Conservation (phyloP, 2,329 filamentous ascomycete genomes). For the Alternaria sp. region DNA sequence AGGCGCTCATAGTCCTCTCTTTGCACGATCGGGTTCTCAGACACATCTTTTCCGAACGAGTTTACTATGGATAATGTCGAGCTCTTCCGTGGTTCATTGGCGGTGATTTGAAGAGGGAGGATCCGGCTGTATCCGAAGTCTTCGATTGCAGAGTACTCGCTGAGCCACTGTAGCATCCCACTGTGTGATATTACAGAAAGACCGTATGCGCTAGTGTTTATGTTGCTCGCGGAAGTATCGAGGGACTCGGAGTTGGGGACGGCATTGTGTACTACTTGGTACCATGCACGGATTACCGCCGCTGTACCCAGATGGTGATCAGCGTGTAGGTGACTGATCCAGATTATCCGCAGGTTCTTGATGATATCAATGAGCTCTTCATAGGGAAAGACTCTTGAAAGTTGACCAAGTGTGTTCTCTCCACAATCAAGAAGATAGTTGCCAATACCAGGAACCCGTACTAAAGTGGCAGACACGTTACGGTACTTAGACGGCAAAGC, state of each 20-base stretch:
- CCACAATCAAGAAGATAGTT: constrained; percentile 91
- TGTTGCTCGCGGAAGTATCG: constrained; percentile 25
- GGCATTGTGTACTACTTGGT: constrained; percentile 62
- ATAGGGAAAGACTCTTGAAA: constrained; percentile 75
- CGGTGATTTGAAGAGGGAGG: constrained; percentile 58
- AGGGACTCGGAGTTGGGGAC: constrained; percentile 38
- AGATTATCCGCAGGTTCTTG: constrained; percentile 80
- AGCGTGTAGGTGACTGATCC: constrained; percentile 95
- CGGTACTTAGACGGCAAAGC: constrained; percentile 90
- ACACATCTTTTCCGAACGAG: constrained; percentile 19
- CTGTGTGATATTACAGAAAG: constrained; percentile 69
- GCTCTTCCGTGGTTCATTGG: constrained; percentile 27
- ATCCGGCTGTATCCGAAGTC: constrained; percentile 74
- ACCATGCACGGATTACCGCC: constrained; percentile 85
- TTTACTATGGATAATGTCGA: constrained; percentile 40
- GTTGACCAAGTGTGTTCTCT: constrained; percentile 89
- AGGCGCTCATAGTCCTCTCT: constrained; percentile 53
- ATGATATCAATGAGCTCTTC: constrained; percentile 74
- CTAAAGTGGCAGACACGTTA: constrained; percentile 88
- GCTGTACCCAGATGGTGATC: constrained; percentile 91
- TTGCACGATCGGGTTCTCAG: constrained; percentile 15
- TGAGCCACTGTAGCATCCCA: constrained; percentile 77
- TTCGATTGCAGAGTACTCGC: constrained; percentile 81
- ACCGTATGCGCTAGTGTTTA: constrained; percentile 41
- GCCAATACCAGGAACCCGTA: constrained; percentile 85